Base-by-base conservation (phyloP, 352 stramenopile genomes). In the Phytophthora chlamydospora region DNA sequence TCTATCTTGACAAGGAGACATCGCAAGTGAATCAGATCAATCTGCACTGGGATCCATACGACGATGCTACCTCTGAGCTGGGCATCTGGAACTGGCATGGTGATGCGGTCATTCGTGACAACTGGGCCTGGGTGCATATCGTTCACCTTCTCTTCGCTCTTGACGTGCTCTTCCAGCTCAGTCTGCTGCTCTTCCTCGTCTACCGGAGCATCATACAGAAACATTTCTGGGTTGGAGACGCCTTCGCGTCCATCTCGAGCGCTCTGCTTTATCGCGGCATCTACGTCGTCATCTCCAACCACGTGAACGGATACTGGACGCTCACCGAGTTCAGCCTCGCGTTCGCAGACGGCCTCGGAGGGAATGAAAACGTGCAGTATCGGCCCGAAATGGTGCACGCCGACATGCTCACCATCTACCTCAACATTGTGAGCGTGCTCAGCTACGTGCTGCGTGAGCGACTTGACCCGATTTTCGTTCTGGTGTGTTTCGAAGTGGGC, bases 121-220 rank as follows among this genome's bases (percentile, higher is more conserved):
- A 69, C 36, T 88, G 78, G 78, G 68, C 74, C 0, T 88, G 76
- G 78, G 66, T 75, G 12, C 78, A 86, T 31, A 58, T 63, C 1
- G 62, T 85, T 13, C 76, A 88, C 38, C 11, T 80, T 2, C 12
- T 71, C n/a, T 82, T 88, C 32, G 78, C 62, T 3, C n/a, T 75
- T 9, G 63, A 86, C 29, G 62, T 68, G 24, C 24, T 83, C 0
- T 76, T 81, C 41, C 68, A 71, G 24, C 16, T 88, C 0, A 46
- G 63, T n/a, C 14, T 86, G 21, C 49, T 85, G 3, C 42, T 80
- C 5, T 56, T 88, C 4, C 51, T 76, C 3, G 73, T 77, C 32
- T 72, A 62, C 6, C 62, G 67, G n/a, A 81, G 76, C 14, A 46
- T 77, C 4, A n/a, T 49, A 0, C 53, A 66, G 9, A 68, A 66